Percentiles rank a stretch among this genome's conserved stretches.
These are phyloP conservation scores for Linum tenue DNA, from an alignment of 345 rosid genomes.

Conservation along the genomic window DNA sequence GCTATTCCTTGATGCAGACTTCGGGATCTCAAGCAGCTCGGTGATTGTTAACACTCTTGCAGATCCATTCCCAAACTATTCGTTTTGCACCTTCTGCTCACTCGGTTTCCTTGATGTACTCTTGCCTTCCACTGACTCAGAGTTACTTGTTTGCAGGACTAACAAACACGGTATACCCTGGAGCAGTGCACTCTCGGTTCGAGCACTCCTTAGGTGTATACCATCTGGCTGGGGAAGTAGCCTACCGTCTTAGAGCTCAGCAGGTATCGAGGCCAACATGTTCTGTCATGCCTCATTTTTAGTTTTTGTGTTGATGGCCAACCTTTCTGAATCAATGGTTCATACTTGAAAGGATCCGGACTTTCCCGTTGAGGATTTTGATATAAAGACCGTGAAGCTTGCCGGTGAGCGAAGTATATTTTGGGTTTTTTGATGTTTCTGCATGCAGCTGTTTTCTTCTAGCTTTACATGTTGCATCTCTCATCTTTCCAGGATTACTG, in stretches of 20 bases:
- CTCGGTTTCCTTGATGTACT: background rate
- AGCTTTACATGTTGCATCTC: background rate
- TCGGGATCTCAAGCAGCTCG: slow-evolving; percentile 28
- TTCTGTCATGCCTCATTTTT: background rate
- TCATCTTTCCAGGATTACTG: slow-evolving; percentile 15
- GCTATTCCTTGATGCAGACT: slow-evolving; percentile 16
- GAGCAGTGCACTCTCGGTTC: slow-evolving; percentile 29
- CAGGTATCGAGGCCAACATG: slow-evolving; percentile 14
- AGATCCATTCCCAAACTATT: background rate
- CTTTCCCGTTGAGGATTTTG: slow-evolving; percentile 14
- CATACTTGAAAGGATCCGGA: slow-evolving; percentile 15
- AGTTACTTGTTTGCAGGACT: slow-evolving; percentile 17
- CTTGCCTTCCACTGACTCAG: background rate
- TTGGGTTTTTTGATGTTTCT: background rate
- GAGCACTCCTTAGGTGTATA: slow-evolving; percentile 29
- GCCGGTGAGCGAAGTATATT: slow-evolving; percentile 17
- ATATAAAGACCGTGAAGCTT: slow-evolving; percentile 22
- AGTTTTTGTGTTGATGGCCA: background rate
- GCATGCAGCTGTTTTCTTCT: background rate
- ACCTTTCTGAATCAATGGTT: background rate
- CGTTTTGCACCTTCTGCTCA: background rate
- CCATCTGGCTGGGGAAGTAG: slow-evolving; percentile 20
- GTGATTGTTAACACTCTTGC: slow-evolving; percentile 7
- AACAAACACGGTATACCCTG: slow-evolving; percentile 26
- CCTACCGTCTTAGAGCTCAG: slow-evolving; percentile 14